Base-by-base conservation (phyloP, 2,329 filamentous ascomycete species). In the Phialocephala sp. region DNA sequence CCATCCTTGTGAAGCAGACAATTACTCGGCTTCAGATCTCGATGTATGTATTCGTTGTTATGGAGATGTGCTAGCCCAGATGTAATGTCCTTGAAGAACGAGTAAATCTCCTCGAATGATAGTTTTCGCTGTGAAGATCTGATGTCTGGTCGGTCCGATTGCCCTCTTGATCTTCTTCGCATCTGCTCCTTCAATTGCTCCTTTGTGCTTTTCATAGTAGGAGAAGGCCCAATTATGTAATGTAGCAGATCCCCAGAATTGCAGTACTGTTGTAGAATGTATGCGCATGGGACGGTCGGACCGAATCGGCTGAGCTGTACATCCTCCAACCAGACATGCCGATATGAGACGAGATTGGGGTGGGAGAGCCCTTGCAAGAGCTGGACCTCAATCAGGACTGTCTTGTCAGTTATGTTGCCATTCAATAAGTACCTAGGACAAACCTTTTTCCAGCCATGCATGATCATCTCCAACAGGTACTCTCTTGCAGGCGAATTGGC, bases 251-350 rank as follows among this genome's bases (percentile, higher is more conserved):
- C 95, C 18, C 95, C 95, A 1, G 89, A 85, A 76, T 99, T 98
- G 80, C 96, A 99, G 74, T 97, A 99, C 75, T 99, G 94, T 76
- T 99, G 95, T 8, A 99, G 84, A 64, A 99, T 99, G 76, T 97
- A 99, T 4, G 94, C 93, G 74, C 94, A 98, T 12, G 93, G 93
- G 0, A 99, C 93, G 62, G 88, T 93, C 0, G 96, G 95, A 0
- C 93, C 91, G 76, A 99, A 99, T 1, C 87, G 89, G 68, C 87
- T 94, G 60, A 97, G 87, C 71, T 91, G 87, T 61, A 91, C 89
- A 76, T 97, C 91, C 77, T 99, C 94, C 18, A 99, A 84, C 95
- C 95, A 99, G 37, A 97, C 95, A 79, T 98, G 95, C 8, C 94
- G 90, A 77, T 99, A 99, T 0, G 94, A 97, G 0, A 99, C 95